Conservation (phyloP, 208 protist genomes). For the Trichomonas vaginalis region DNA sequence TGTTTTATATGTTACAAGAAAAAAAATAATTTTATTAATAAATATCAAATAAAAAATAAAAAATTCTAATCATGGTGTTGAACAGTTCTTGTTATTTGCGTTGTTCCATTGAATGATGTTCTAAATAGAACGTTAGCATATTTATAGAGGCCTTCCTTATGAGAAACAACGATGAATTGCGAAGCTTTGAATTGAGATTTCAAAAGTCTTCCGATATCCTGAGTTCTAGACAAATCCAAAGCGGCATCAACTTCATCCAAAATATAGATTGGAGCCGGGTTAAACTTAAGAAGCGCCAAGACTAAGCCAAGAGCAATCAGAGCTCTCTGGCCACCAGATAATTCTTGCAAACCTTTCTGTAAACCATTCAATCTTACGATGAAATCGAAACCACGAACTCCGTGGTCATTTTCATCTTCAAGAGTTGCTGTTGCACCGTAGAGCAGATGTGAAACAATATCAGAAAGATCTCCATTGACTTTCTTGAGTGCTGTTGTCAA, state of each 20-base stretch:
- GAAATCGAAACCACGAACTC: constrained; percentile 22
- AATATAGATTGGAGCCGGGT: constrained; percentile 93
- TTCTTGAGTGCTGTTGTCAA: constrained; percentile 76
- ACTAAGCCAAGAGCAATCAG: constrained; percentile 96
- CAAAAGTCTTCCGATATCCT: constrained; percentile 92
- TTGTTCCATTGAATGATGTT: constrained; percentile 61
- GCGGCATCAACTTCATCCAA: constrained; percentile 96
- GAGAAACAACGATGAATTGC: constrained; percentile 97
- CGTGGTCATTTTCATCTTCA: constrained; percentile 35
- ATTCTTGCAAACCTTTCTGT: constrained; percentile 87
- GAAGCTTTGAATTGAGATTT: constrained; percentile 75
- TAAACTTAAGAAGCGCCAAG: constrained; percentile 86
- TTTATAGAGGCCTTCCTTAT: constrained; percentile 75
- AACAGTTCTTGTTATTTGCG: neutral
- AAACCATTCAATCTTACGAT: constrained; percentile 48
- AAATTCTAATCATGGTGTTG: neutral
- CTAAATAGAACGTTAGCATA: constrained; percentile 98
- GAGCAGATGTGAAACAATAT: constrained; percentile 85
- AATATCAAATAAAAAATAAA: neutral
- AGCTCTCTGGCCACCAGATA: constrained; percentile 96
- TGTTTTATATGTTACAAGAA: too few relatives aligned
- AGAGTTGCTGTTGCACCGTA: constrained; percentile 68
- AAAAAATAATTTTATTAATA: too few relatives aligned
- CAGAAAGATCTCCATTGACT: constrained; percentile 49
- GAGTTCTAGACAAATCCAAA: constrained; percentile 94